Evolutionary conservation across 495 filamentous ascomycete species (phyloP).

Genomic region (Hypoxylon lienhwacheense): DNA sequence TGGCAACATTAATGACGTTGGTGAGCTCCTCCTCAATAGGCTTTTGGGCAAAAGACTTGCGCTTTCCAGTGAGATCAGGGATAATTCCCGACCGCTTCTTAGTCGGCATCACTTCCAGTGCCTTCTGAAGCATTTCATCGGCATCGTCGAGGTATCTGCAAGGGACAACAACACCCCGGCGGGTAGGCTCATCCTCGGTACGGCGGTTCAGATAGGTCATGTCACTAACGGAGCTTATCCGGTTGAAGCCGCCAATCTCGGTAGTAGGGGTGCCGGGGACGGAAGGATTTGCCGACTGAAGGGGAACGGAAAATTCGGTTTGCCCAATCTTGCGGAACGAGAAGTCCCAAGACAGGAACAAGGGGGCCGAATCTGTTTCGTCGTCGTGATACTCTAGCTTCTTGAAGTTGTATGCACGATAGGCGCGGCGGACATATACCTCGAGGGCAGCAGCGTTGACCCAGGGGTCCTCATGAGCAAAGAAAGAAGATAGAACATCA

Average conservation of each 20-base stretch:
- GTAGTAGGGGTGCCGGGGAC: constrained; percentile 82
- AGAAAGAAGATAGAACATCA: constrained; percentile 92
- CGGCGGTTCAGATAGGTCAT: constrained; percentile 81
- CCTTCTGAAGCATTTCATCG: constrained; percentile 79
- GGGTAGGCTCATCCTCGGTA: constrained; percentile 69
- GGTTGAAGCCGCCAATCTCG: constrained; percentile 64
- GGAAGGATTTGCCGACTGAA: constrained; percentile 74
- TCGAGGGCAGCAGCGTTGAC: constrained; percentile 92
- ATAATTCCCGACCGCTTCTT: constrained; percentile 53
- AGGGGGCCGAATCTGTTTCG: constrained; percentile 70
- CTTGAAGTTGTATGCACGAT: constrained; percentile 91
- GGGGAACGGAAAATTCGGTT: constrained; percentile 79
- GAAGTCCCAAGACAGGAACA: constrained; percentile 92
- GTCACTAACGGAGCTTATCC: constrained; percentile 92
- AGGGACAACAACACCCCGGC: constrained; percentile 92
- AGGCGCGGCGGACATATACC: constrained; percentile 94
- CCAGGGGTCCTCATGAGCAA: constrained; percentile 90
- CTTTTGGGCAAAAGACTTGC: constrained; percentile 59
- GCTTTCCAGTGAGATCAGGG: constrained; percentile 72
- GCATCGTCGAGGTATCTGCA: constrained; percentile 91
- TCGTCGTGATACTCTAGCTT: constrained; percentile 80
- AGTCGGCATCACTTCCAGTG: constrained; percentile 78
- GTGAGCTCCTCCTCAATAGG: constrained; percentile 72
- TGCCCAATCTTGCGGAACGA: constrained; percentile 86
- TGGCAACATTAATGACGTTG: constrained; percentile 86